These are phyloP conservation scores for Gossypium raimondii DNA, from an alignment of 345 rosid genomes.

Conservation along the genomic window DNA sequence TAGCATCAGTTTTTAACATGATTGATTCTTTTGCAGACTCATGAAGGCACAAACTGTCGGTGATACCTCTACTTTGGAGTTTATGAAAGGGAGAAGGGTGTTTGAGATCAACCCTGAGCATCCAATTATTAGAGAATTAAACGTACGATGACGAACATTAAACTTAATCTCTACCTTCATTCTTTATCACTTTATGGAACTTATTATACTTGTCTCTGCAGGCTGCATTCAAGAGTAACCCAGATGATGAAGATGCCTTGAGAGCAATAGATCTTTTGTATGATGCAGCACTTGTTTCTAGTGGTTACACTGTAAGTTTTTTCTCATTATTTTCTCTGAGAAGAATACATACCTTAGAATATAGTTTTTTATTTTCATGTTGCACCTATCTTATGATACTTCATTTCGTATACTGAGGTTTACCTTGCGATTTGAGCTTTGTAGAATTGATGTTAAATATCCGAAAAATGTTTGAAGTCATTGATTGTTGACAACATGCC, in stretches of 20 bases:
- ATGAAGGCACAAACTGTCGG: constrained; percentile 93
- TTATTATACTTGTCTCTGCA: constrained; percentile 23
- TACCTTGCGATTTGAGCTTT: too few species aligned
- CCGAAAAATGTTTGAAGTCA: background rate
- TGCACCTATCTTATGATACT: background rate
- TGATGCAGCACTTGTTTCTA: constrained; percentile 87
- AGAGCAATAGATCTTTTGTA: constrained; percentile 84
- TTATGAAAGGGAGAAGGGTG: constrained; percentile 96
- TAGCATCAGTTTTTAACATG: background rate
- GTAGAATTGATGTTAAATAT: background rate
- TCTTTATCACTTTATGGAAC: background rate
- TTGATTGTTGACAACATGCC: background rate
- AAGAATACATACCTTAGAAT: background rate
- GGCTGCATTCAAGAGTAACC: constrained; percentile 72
- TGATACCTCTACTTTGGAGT: constrained; percentile 72
- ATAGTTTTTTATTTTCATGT: background rate
- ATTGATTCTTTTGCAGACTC: constrained; percentile 45
- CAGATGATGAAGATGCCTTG: constrained; percentile 73
- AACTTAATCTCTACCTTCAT: background rate
- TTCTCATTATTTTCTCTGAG: background rate
- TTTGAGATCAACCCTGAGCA: constrained; percentile 96
- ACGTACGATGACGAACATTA: constrained; percentile 30
- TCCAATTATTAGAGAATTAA: constrained; percentile 62
- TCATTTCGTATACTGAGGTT: background rate
- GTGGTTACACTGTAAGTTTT: constrained; percentile 84